Evolutionary conservation across 164 flowering plant species (phyloP), one percentile per base, ranked within the genome.

Genomic region (Brasenia schreberi): DNA sequence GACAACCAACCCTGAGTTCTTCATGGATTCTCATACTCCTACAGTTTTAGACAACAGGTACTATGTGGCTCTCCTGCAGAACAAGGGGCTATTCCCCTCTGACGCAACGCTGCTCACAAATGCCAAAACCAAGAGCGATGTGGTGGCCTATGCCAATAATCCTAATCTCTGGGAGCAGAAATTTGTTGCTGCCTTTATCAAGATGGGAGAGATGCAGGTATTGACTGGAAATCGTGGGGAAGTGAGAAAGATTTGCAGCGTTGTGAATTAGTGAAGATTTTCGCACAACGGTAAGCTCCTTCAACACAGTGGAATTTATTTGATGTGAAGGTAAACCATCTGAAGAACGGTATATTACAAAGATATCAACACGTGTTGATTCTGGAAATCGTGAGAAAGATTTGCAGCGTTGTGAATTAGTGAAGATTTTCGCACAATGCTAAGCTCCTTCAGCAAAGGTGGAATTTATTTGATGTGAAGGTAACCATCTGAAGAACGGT

Each of bases 171-270:
- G 76, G 68, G 62, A 17, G 39, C 59, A 58, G 18, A 74, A 74
- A 68, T 79, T 79, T 68, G 74, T 67, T 0, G 19, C n/a, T 7
- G 70, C 82, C 6, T 74, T 79, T 72, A 69, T 72, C 63, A 76
- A 79, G 61, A 74, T 79, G 71, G 82, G 82, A 43, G 75, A 77
- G 42, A 70, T 73, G 5, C 71, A 73, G 11, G 80, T 79, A 11
- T 64, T 65, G 27, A 79, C 76, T 1, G 78, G 76, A 7, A 39
- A 68, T 23, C 23, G 69, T 7, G 82, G n/a, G n/a, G n/a, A n/a
- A n/a, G n/a, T n/a, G n/a, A 62, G 82, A 53, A 63, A n/a, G 67
- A 65, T 67, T 19, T 76, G 81, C 67, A 65, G 67, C 19, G 16
- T 4, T 62, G 72, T 69, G 18, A 78, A 78, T 56, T 45, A 45